Base-by-base conservation (phyloP, 179 eudicot species). In the Silene vulgaris region DNA sequence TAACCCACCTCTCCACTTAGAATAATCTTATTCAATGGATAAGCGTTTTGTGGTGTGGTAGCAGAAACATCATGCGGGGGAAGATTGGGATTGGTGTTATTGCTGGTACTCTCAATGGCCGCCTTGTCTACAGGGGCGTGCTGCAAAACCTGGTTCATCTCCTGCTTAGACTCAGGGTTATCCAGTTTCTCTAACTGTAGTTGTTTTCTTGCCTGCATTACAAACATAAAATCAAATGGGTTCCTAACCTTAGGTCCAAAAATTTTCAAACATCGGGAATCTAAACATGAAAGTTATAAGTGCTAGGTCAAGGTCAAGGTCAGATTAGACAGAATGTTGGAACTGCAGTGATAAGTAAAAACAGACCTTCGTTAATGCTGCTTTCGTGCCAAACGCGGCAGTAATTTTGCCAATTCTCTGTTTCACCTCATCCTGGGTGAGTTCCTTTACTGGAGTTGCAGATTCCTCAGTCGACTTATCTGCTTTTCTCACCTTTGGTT, bases 41-140 rank as follows among this genome's bases (percentile, higher is more conserved):
- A 96, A 78, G 96, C 97, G 79, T 54, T 84, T 72, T 88, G 84
- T 0, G 94, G 90, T 32, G 83, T 75, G 74, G 89, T 85, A 70
- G 99, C 99, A 48, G 84, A 82, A 56, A 84, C 64, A 87, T 96
- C 88, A 78, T 89, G 81, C 2, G 96, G 93, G 65, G 99, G 99
- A 72, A 90, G 70, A 72, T 85, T 90, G 16, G 85, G 86, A 77
- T 85, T 37, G 78, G 63, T 76, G 43, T 59, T 84, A 30, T 72
- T 35, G 60, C 56, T 76, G 69, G 79, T 75, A 69, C 77, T 85
- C 60, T 78, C 86, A 76, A 90, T 80, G 66, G 93, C 97, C 71
- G 83, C 85, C 80, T 76, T 81, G 83, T 88, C 88, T 66, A 86
- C 80, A 71, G 73, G 61, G 77, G 82, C 62, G 16, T 73, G 86